Base-by-base conservation (phyloP, 306 rosid genomes). In the Ormosia emarginata region DNA sequence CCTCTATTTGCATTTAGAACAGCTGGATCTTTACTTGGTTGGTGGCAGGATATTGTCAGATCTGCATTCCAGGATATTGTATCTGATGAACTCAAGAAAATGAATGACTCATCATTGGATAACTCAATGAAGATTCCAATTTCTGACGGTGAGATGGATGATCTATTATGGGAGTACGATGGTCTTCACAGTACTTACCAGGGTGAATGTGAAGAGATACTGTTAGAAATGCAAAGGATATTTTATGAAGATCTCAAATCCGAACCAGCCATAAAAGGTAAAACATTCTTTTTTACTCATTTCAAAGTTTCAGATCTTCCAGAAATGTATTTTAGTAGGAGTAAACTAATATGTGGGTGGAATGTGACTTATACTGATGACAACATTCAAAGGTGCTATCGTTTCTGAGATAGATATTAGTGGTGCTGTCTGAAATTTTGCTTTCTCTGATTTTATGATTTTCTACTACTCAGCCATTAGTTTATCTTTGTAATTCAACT, bases 151-250 rank as follows among this genome's bases (percentile, higher is more conserved):
- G 82, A 82, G 17, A 36, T 32, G 41, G 79, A 82, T 69, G 94
- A 94, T 77, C 5, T 81, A 2, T 76, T 94, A 47, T 92, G 98
- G 98, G 93, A 92, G 43, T 91, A 92, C 49, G 87, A 87, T 50
- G 88, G 86, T 68, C 81, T 90, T 83, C 80, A 72, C 56, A 71
- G 67, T 67, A 80, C 90, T 71, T 83, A 78, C 82, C 74, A 85
- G 41, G 95, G 91, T 53, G 93, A 94, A 49, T 87, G 93, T 71
- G 90, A 91, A 88, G 97, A 86, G 15, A 91, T 94, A 8, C 53
- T 91, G 77, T 41, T 94, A 78, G 94, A 92, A 84, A 92, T 94
- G 97, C 94, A 91, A 76, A 89, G 85, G 74, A 90, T 94, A 53
- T 94, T 94, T 87, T 94, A 94, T 75, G 84, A 94, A 81, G 94